Evolutionary conservation across 2,329 filamentous ascomycete genomes (phyloP).

Genomic region (Pseudogymnoascus sp.): DNA sequence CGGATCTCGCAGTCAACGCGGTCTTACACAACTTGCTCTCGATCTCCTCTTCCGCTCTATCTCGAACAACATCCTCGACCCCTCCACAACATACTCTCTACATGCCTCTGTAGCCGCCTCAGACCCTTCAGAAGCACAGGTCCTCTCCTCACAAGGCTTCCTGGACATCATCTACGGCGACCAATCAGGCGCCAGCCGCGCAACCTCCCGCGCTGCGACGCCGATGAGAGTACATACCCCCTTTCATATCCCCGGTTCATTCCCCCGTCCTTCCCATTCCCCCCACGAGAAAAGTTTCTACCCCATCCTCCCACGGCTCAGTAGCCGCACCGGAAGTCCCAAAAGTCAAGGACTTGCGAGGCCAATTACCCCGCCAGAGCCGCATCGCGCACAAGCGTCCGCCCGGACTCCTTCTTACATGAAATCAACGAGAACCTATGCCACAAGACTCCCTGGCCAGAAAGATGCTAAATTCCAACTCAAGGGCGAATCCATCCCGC

Average conservation of each 20-base stretch:
- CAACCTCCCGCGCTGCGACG: conserved; percentile 60
- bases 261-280: conserved; percentile 18
- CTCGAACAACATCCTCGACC: conserved; percentile 62
- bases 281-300: conserved; percentile 15
- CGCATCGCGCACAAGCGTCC: not conserved
- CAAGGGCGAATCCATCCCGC: conserved; percentile 49
- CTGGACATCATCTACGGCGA: conserved; percentile 75
- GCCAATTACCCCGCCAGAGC: conserved; percentile 17
- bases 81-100: conserved; percentile 49
- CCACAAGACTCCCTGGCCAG: not conserved
- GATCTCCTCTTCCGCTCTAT: conserved; percentile 85
- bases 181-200: conserved; percentile 46
- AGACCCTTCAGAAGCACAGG: conserved; percentile 73
- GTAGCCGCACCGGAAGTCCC: conserved; percentile 23
- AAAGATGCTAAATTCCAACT: conserved; percentile 28
- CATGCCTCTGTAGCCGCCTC: conserved; percentile 69
- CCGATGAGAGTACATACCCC: conserved; percentile 58
- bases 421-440: conserved; percentile 17
- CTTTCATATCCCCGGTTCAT: conserved; percentile 15
- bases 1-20: conserved; percentile 77
- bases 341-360: conserved; percentile 24
- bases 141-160: conserved; percentile 69
- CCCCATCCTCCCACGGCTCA: conserved; percentile 13
- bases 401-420: conserved; percentile 25
- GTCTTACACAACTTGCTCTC: conserved; percentile 83